phyloP scores from a whole-genome alignment of 1,284 basidiomycete genomes.

The Xerocomus minutiporus region DNA sequence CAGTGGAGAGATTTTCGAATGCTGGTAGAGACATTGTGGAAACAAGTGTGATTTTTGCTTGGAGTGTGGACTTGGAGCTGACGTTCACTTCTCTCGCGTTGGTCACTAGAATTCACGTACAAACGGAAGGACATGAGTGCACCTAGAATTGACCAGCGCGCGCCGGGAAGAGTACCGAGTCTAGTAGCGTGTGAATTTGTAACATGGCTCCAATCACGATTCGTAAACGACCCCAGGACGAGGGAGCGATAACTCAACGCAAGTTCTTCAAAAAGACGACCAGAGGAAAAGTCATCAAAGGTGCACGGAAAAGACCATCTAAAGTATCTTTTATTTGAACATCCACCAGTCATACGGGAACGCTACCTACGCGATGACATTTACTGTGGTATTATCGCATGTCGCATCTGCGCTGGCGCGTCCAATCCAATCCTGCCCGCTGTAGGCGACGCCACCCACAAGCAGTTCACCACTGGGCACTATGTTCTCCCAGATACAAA shows the following conservation, averaged over 20 bases:
- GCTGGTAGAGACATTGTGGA: not conserved
- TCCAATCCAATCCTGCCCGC: slow-evolving; percentile 43
- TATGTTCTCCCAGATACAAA: slow-evolving; percentile 95
- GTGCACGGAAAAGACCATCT: slow-evolving; percentile 35
- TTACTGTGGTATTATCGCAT: slow-evolving; percentile 80
- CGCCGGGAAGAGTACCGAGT: too few relatives aligned
- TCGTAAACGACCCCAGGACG: slow-evolving; percentile 67
- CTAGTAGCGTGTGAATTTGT: not conserved
- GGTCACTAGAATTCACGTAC: too few relatives aligned
- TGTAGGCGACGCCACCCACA: slow-evolving; percentile 50
- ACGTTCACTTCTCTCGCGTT: too few relatives aligned
- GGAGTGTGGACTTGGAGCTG: too few relatives aligned
- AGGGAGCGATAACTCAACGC: slow-evolving; percentile 74
- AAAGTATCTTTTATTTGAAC: not conserved
- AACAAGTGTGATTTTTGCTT: too few relatives aligned
- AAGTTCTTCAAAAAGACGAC: slow-evolving; percentile 96
- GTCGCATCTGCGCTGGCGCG: slow-evolving; percentile 53
- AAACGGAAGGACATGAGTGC: too few relatives aligned
- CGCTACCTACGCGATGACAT: slow-evolving; percentile 93
- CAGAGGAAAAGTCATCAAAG: slow-evolving; percentile 89
- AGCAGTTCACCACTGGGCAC: slow-evolving; percentile 60
- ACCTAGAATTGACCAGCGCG: too few relatives aligned
- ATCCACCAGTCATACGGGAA: slow-evolving; percentile 77
- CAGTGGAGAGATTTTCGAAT: not conserved
- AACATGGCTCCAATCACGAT: slow-evolving; percentile 41